These are phyloP conservation scores for Daldinia bambusicola DNA, from an alignment of 495 filamentous ascomycete species.

Conservation along the genomic window DNA sequence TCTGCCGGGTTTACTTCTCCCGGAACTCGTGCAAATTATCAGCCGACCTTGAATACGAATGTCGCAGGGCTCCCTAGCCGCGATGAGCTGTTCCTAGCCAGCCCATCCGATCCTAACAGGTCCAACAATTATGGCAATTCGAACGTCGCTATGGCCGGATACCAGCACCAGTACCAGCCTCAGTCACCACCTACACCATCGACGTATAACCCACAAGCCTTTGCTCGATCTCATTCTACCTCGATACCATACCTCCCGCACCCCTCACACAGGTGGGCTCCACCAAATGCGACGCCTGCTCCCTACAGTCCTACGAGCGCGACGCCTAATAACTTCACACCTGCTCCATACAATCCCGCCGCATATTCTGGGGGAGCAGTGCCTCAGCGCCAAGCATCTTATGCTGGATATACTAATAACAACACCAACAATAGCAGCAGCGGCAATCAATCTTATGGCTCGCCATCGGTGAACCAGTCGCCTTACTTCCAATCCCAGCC, in stretches of 20 bases:
- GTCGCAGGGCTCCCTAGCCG: constrained; percentile 50
- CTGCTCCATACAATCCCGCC: constrained; percentile 61
- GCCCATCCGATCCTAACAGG: constrained; percentile 52
- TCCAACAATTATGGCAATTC: constrained; percentile 59
- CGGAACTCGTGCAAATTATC: constrained; percentile 46
- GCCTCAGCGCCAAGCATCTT: constrained; percentile 58
- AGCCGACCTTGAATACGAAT: constrained; percentile 45
- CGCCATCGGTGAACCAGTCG: constrained; percentile 48
- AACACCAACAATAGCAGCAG: constrained; percentile 50
- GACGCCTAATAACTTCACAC: constrained; percentile 44
- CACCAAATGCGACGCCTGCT: constrained; percentile 32
- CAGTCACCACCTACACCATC: constrained; percentile 63
- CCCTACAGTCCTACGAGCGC: constrained; percentile 42
- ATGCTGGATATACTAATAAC: constrained; percentile 57
- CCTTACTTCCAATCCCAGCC: constrained; percentile 52
- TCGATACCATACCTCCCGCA: constrained; percentile 58
- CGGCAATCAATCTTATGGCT: constrained; percentile 50
- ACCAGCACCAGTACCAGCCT: constrained; percentile 70
- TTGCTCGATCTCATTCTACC: constrained; percentile 70
- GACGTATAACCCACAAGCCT: constrained; percentile 87
- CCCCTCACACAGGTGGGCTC: constrained; percentile 48
- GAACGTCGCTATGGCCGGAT: constrained; percentile 62
- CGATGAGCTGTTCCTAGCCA: constrained; percentile 63
- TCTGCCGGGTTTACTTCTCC: constrained; percentile 61
- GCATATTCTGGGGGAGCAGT: constrained; percentile 56